Evolutionary conservation across 1,139 yeast species (phyloP).

Genomic region (Blastobotrys proliferans): DNA sequence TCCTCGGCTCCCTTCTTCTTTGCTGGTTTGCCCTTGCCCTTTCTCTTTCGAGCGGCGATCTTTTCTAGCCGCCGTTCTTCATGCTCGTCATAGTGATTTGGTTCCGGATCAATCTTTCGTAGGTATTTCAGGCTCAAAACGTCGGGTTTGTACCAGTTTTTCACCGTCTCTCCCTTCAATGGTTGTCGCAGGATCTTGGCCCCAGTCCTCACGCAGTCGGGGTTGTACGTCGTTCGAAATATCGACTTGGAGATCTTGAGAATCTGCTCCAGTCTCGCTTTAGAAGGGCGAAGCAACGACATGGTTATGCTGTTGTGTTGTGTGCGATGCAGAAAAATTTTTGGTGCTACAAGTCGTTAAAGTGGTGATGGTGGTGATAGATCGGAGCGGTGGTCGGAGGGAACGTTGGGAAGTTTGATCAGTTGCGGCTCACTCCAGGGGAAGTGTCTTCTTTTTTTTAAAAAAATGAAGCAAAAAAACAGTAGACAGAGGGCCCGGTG

Average conservation of each 20-base stretch:
- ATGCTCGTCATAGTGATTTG: conserved; percentile 63
- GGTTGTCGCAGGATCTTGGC: conserved; percentile 68
- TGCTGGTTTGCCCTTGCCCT: conserved; percentile 29
- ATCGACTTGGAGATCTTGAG: conserved; percentile 56
- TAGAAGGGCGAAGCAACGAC: conserved; percentile 19
- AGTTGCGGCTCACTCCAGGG: too few species aligned
- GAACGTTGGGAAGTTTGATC: too few species aligned
- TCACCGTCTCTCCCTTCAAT: conserved; percentile 69
- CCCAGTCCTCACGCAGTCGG: conserved; percentile 67
- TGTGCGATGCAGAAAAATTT: not conserved
- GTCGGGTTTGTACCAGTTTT: conserved; percentile 73
- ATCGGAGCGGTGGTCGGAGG: too few species aligned
- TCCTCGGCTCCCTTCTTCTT: conserved; percentile 20
- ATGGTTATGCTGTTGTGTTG: not conserved
- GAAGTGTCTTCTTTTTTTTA: too few species aligned
- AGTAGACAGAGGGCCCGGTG: too few species aligned
- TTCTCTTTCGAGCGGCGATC: conserved; percentile 23
- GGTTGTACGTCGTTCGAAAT: conserved; percentile 66
- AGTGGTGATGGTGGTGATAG: too few species aligned
- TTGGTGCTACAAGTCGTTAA: too few species aligned
- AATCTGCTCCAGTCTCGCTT: conserved; percentile 50
- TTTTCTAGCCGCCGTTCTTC: conserved; percentile 51
- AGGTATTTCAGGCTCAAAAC: conserved; percentile 39
- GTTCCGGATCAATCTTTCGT: conserved; percentile 54
- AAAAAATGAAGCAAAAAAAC: too few species aligned